Percentiles rank a stretch among this genome's conserved stretches.
Conservation (phyloP, 1,284 basidiomycete genomes). For the Psilocybe mexicana region DNA sequence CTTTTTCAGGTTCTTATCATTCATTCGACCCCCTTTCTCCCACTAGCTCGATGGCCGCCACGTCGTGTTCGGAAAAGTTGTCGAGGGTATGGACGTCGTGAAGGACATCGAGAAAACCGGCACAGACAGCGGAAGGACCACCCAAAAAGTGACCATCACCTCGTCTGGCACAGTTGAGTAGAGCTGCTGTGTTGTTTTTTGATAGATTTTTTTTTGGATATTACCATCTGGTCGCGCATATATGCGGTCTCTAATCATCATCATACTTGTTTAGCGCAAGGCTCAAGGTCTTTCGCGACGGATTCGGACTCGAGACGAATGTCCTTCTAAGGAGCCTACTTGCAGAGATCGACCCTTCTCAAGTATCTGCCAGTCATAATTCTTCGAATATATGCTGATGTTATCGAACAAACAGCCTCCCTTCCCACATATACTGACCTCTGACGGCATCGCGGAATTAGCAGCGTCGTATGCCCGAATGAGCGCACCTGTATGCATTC, state of each 20-base stretch:
- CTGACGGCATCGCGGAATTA: too few relatives aligned
- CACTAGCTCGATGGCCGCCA: constrained; percentile 72
- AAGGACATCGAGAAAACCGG: constrained; percentile 72
- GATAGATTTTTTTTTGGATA: not conserved
- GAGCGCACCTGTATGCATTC: too few relatives aligned
- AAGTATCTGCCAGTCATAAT: too few relatives aligned
- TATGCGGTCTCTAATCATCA: not conserved
- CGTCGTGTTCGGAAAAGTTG: constrained; percentile 82
- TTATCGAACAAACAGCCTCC: too few relatives aligned
- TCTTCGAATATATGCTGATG: too few relatives aligned
- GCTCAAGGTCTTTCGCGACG: too few relatives aligned
- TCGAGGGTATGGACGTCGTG: constrained; percentile 79
- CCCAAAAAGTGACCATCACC: constrained; percentile 58
- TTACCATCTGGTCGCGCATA: not conserved
- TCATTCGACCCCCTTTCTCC: not conserved
- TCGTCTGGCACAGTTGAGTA: constrained; percentile 54
- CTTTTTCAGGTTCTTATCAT: not conserved
- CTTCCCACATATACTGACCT: too few relatives aligned
- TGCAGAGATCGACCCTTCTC: too few relatives aligned
- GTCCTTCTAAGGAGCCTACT: too few relatives aligned
- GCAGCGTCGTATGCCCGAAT: too few relatives aligned
- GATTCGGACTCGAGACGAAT: too few relatives aligned
- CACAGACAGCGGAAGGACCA: constrained; percentile 53
- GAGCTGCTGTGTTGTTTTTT: not conserved
- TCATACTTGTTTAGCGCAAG: not conserved